Conservation (phyloP, 805 yeast species). For the Zygoascus flipseniorum region DNA sequence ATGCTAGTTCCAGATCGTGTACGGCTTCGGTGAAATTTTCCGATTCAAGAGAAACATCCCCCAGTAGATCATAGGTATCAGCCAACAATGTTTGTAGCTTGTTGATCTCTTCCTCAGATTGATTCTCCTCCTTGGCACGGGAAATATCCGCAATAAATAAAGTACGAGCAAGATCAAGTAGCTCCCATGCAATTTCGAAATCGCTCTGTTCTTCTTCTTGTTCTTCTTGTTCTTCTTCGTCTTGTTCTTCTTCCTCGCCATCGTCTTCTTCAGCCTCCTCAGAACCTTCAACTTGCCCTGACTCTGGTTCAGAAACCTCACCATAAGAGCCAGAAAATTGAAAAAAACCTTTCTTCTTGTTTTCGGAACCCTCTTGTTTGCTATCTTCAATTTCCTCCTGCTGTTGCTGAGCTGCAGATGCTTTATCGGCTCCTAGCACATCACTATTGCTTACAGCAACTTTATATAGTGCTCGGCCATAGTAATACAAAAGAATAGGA, state of each 20-base stretch:
- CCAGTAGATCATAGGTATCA: slow-evolving; percentile 69
- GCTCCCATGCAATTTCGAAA: slow-evolving; percentile 84
- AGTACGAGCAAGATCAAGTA: slow-evolving; percentile 68
- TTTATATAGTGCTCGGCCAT: slow-evolving; percentile 74
- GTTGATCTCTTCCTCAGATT: background rate
- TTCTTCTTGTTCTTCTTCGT: slow-evolving; percentile 22
- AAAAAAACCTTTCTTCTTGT: slow-evolving; percentile 13
- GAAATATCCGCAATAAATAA: slow-evolving; percentile 44
- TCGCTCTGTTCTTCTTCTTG: slow-evolving; percentile 50
- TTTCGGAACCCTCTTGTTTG: background rate
- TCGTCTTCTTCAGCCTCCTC: slow-evolving; percentile 18
- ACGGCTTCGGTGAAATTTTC: slow-evolving; percentile 80
- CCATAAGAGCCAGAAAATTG: slow-evolving; percentile 15
- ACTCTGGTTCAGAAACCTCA: background rate
- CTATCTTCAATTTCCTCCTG: background rate
- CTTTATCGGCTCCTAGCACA: slow-evolving; percentile 40
- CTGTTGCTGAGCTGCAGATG: background rate
- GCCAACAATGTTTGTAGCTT: slow-evolving; percentile 43
- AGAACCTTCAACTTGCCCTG: slow-evolving; percentile 2
- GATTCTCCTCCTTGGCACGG: slow-evolving; percentile 21
- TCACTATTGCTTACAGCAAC: slow-evolving; percentile 68
- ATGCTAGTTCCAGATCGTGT: slow-evolving; percentile 52
- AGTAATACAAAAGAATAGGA: slow-evolving; percentile 62
- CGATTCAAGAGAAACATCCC: slow-evolving; percentile 84
- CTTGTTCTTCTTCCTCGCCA: slow-evolving; percentile 20